These are phyloP conservation scores for Aspergillus bertholletiae DNA, from an alignment of 495 filamentous ascomycete species.

Conservation along the genomic window DNA sequence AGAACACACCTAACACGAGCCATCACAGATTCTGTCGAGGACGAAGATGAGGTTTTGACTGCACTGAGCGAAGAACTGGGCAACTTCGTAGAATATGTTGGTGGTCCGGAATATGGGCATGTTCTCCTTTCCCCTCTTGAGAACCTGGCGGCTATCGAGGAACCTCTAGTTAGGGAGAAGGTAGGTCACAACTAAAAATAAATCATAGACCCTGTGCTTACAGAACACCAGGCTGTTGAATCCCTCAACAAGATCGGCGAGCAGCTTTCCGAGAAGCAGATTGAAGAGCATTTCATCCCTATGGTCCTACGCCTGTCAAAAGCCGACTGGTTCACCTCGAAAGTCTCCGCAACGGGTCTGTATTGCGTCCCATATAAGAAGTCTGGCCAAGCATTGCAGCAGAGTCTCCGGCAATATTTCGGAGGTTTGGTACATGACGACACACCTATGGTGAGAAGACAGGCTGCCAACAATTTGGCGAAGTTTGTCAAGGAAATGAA, in stretches of 20 bases:
- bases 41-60: conserved; percentile 97
- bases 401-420: conserved; percentile 86
- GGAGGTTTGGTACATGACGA: conserved; percentile 93
- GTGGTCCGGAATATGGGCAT: conserved; percentile 88
- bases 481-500: conserved; percentile 98
- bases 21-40: conserved; percentile 87
- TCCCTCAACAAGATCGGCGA: conserved; percentile 98
- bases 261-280: conserved; percentile 82
- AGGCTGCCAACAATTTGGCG: conserved; percentile 90
- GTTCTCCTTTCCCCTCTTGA: conserved; percentile 95
- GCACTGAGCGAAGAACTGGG: conserved; percentile 95
- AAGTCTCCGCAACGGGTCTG: conserved; percentile 94
- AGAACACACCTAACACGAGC: conserved; percentile 24
- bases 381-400: conserved; percentile 77
- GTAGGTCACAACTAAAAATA: conserved; percentile 35
- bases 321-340: conserved; percentile 99
- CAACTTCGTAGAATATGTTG: conserved; percentile 95
- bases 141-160: conserved; percentile 97
- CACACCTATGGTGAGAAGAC: conserved; percentile 96
- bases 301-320: conserved; percentile 92
- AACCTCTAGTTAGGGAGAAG: conserved; percentile 96
- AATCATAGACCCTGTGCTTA: conserved; percentile 17
- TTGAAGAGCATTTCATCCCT: conserved; percentile 95
- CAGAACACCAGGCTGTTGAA: conserved; percentile 74
- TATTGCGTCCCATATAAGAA: conserved; percentile 90